Percentiles rank a stretch among this genome's conserved stretches.
Evolutionary conservation across 306 rosid species (phyloP).

Genomic region (Quercus cerris): DNA sequence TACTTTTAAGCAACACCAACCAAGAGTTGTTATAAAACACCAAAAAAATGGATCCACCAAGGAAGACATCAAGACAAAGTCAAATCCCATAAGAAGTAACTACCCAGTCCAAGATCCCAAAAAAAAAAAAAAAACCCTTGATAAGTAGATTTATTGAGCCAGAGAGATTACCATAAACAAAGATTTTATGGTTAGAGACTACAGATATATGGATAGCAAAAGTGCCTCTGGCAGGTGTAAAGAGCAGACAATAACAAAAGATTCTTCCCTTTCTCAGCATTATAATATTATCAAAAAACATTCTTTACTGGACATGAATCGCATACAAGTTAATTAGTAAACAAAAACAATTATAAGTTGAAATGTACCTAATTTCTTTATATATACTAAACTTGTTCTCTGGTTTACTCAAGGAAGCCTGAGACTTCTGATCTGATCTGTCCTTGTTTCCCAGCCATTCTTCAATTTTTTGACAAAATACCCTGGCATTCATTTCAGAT

Average conservation of each 20-base stretch:
- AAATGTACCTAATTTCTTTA: slow-evolving; percentile 49
- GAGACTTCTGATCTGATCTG: slow-evolving; percentile 20
- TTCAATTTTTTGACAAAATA: slow-evolving; percentile 56
- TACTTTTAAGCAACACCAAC: background rate
- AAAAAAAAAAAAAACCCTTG: background rate
- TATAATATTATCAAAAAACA: background rate
- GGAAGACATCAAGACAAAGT: background rate
- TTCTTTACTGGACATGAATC: background rate
- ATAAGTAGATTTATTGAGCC: background rate
- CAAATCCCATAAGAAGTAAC: background rate
- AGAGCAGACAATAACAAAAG: background rate
- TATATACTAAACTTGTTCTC: slow-evolving; percentile 25
- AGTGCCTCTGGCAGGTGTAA: slow-evolving; percentile 4
- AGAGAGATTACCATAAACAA: background rate
- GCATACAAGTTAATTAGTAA: slow-evolving; percentile 6
- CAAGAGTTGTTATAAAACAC: background rate
- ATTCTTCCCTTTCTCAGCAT: background rate
- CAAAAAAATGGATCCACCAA: background rate
- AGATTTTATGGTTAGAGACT: background rate
- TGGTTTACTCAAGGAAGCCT: slow-evolving; percentile 21
- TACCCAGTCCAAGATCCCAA: background rate
- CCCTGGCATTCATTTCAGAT: slow-evolving; percentile 37
- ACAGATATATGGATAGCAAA: background rate
- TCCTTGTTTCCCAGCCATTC: slow-evolving; percentile 51
- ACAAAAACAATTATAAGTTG: slow-evolving; percentile 7